These are phyloP conservation scores for Clitoria ternatea DNA, from an alignment of 306 rosid genomes.

Conservation along the genomic window DNA sequence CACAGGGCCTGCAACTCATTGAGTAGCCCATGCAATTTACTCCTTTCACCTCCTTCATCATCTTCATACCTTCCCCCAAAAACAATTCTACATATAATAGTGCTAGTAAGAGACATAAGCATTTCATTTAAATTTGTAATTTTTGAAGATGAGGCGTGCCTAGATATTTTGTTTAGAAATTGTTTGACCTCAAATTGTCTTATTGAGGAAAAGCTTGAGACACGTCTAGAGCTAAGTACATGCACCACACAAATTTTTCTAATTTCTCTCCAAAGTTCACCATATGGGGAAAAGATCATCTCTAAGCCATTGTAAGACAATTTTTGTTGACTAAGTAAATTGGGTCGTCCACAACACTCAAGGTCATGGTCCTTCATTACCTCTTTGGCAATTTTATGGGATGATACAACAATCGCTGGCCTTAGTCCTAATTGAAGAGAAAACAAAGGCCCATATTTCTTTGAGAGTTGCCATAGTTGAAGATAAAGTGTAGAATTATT, in stretches of 20 bases:
- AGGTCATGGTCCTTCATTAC: constrained; percentile 14
- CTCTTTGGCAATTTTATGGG: constrained; percentile 1
- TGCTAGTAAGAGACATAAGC: constrained; percentile 1
- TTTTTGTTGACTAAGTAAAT: background rate
- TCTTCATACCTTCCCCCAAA: constrained; percentile 32
- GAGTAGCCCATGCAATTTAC: constrained; percentile 16
- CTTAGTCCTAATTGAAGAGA: constrained; percentile 29
- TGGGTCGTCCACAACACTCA: constrained; percentile 19
- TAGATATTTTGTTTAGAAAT: background rate
- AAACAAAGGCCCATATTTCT: constrained; percentile 35
- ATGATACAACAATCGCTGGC: constrained; percentile 9
- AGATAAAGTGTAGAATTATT: background rate
- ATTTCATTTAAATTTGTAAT: constrained; percentile 16
- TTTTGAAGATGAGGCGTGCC: background rate
- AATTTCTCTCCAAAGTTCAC: constrained; percentile 39
- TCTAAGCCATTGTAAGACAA: constrained; percentile 35
- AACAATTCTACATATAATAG: constrained; percentile 35
- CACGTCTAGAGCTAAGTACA: constrained; percentile 24
- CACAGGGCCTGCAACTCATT: background rate
- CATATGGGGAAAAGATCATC: constrained; percentile 25
- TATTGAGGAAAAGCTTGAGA: background rate
- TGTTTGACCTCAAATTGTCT: constrained; percentile 17
- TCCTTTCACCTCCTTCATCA: background rate
- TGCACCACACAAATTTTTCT: constrained; percentile 24
- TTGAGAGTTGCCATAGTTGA: constrained; percentile 20